Percentiles rank a stretch among this genome's conserved stretches.
Conservation (phyloP, 768 basidiomycete species). For the Tylopilus plumbeoviolaceoides region DNA sequence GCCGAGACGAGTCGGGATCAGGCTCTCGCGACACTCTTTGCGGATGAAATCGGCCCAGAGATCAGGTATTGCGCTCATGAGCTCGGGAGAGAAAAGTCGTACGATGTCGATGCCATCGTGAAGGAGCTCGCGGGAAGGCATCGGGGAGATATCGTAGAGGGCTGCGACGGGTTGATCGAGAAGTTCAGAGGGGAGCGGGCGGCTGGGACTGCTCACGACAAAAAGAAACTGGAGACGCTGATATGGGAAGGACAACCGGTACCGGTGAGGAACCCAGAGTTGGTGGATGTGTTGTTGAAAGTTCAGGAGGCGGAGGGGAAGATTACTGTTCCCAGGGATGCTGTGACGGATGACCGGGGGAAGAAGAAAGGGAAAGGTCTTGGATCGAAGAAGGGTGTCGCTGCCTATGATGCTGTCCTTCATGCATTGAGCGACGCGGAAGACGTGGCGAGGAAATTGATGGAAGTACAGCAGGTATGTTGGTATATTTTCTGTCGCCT, state of each 20-base stretch:
- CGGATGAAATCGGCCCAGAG: constrained; percentile 86
- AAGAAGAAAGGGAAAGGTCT: constrained; percentile 37
- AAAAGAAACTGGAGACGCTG: constrained; percentile 56
- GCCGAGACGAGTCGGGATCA: constrained; percentile 79
- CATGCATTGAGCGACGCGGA: constrained; percentile 87
- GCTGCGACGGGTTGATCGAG: constrained; percentile 51
- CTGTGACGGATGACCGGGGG: constrained; percentile 20
- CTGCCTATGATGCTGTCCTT: constrained; percentile 83
- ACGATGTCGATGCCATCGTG: constrained; percentile 77
- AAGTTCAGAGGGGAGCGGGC: constrained; percentile 44
- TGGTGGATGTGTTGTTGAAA: constrained; percentile 81
- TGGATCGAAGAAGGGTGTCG: constrained; percentile 70
- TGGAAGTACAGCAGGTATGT: constrained; percentile 79
- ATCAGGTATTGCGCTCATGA: constrained; percentile 92
- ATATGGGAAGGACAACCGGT: constrained; percentile 81
- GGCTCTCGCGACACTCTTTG: constrained; percentile 78
- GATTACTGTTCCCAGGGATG: constrained; percentile 39
- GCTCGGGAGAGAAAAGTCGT: constrained; percentile 70
- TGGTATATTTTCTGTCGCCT: neutral
- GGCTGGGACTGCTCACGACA: constrained; percentile 35
- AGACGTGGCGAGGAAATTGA: constrained; percentile 71
- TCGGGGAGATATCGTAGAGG: constrained; percentile 58
- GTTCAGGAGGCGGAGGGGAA: constrained; percentile 74
- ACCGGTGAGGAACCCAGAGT: constrained; percentile 84
- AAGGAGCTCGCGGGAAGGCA: constrained; percentile 56